Evolutionary conservation across 352 stramenopile species (phyloP).

Genomic region (Phytophthora syringae): DNA sequence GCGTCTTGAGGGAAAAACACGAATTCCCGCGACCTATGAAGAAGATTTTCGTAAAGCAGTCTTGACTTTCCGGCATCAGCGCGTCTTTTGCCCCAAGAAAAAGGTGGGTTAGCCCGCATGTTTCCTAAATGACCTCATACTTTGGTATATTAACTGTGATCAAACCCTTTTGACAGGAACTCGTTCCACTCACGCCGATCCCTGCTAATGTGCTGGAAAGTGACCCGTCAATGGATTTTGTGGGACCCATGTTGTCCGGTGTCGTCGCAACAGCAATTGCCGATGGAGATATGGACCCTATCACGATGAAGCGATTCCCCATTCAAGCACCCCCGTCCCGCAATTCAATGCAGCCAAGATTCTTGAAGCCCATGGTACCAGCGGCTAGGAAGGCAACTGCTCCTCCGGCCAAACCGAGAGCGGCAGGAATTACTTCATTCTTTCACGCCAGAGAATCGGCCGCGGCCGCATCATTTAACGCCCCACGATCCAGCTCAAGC

Average conservation of each 20-base stretch:
- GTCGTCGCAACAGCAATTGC: constrained; percentile 62
- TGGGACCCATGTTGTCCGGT: constrained; percentile 60
- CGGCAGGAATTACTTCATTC: constrained; percentile 25
- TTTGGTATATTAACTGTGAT: neutral
- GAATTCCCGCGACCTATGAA: constrained; percentile 63
- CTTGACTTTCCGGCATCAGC: constrained; percentile 77
- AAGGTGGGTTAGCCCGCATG: constrained; percentile 34
- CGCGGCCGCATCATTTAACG: constrained; percentile 21
- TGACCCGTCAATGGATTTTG: constrained; percentile 59
- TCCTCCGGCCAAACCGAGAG: too few relatives aligned
- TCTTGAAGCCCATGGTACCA: neutral
- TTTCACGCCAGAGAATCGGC: constrained; percentile 30
- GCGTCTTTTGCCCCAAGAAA: constrained; percentile 64
- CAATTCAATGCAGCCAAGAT: constrained; percentile 4
- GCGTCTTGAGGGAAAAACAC: constrained; percentile 70
- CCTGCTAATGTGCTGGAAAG: constrained; percentile 32
- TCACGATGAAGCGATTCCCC: constrained; percentile 58
- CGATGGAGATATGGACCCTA: constrained; percentile 79
- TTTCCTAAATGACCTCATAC: neutral
- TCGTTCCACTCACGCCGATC: constrained; percentile 74
- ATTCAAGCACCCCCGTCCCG: neutral
- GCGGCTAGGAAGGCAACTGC: too few relatives aligned
- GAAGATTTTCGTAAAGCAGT: constrained; percentile 61
- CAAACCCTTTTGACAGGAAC: constrained; percentile 39
- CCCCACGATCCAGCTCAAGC: constrained; percentile 18